These are phyloP conservation scores for Penicillium arizonense DNA, from an alignment of 495 filamentous ascomycete species.

Conservation along the genomic window DNA sequence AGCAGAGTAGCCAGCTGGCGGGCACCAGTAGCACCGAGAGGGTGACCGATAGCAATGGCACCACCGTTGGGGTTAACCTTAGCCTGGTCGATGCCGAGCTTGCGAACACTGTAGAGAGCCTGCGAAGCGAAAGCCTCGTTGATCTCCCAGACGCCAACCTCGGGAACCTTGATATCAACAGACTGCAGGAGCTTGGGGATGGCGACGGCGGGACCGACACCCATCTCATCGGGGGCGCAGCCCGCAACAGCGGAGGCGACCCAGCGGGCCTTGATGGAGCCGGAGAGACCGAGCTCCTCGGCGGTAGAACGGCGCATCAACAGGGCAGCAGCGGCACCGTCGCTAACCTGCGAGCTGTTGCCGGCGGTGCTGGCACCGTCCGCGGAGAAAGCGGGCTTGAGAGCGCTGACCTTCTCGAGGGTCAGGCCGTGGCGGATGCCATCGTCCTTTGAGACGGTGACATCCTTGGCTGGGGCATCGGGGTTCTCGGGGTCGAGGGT, in stretches of 20 bases:
- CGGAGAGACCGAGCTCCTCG: conserved; percentile 63
- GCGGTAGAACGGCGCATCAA: conserved; percentile 87
- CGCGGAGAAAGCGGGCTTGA: conserved; percentile 80
- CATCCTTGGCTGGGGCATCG: conserved; percentile 57
- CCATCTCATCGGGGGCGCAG: conserved; percentile 89
- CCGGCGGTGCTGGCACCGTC: conserved; percentile 79
- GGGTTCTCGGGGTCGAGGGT: conserved; percentile 56
- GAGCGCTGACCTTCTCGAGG: conserved; percentile 65
- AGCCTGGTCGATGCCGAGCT: conserved; percentile 65
- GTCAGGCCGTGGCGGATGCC: conserved; percentile 69
- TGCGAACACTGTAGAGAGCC: conserved; percentile 74
- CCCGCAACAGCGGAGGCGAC: conserved; percentile 71
- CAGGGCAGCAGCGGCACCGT: conserved; percentile 80
- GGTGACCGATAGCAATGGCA: conserved; percentile 90
- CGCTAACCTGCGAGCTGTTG: conserved; percentile 82
- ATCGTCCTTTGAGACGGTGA: conserved; percentile 72
- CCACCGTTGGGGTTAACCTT: conserved; percentile 90
- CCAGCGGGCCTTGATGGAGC: conserved; percentile 74
- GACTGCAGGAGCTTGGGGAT: conserved; percentile 75
- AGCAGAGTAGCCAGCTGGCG: conserved; percentile 76
- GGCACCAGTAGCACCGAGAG: conserved; percentile 87
- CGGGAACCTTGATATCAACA: conserved; percentile 59
- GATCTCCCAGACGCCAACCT: conserved; percentile 91
- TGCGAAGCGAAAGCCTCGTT: conserved; percentile 96
- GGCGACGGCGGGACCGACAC: conserved; percentile 79